Conservation (phyloP, 2,329 filamentous ascomycete genomes). For the Neonectria ditissima region DNA sequence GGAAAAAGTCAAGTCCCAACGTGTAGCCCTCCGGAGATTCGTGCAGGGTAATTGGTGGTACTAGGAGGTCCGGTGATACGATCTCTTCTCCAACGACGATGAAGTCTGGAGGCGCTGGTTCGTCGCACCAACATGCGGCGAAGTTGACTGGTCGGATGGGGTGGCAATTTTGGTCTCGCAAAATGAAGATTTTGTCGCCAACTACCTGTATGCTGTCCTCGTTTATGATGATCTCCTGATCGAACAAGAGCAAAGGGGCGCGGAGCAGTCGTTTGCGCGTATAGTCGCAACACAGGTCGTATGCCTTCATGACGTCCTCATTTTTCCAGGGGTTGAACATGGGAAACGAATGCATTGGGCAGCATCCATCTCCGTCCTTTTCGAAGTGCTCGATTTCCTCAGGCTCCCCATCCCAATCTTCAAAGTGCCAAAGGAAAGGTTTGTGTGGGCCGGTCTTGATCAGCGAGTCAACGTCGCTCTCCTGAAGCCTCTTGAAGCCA, state of each 20-base stretch:
- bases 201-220: constrained; percentile 1
- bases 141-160: constrained; percentile 4
- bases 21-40: constrained; percentile 9
- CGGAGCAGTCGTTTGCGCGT: constrained; percentile 10
- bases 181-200: constrained; percentile 14
- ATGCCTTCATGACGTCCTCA: constrained; percentile 3
- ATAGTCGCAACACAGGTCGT: constrained; percentile 8
- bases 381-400: constrained; percentile 14
- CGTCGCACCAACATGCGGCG: constrained; percentile 16
- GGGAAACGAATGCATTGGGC: constrained; percentile 17
- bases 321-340: constrained; percentile 26
- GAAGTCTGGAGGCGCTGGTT: background rate
- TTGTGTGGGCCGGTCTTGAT: constrained; percentile 7
- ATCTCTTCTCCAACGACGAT: constrained; percentile 11
- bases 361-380: constrained; percentile 17
- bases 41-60: constrained; percentile 11
- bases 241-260: constrained; percentile 11
- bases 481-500: background rate
- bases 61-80: background rate
- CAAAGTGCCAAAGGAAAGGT: constrained; percentile 7
- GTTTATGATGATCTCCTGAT: constrained; percentile 15
- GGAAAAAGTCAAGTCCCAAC: constrained; percentile 18
- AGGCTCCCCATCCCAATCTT: constrained; percentile 14
- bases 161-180: background rate
- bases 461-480: constrained; percentile 7